These are phyloP conservation scores for Gastrolobium villosum DNA, from an alignment of 306 rosid species.

Conservation along the genomic window DNA sequence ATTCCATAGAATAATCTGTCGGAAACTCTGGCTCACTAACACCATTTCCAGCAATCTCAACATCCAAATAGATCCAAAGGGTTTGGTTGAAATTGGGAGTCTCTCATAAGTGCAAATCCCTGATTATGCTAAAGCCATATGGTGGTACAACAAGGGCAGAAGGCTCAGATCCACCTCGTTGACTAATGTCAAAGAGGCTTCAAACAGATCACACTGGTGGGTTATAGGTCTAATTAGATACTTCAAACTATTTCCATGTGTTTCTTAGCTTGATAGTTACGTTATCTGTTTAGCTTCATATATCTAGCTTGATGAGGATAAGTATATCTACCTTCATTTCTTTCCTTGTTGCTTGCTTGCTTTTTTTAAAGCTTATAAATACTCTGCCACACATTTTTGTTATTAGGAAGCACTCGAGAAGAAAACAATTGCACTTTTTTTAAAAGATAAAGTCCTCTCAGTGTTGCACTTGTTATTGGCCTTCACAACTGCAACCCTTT, in stretches of 20 bases:
- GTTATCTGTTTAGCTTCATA: conserved; percentile 94
- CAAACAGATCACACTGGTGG: conserved; percentile 99
- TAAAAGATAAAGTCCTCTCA: too few species aligned
- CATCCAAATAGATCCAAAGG: conserved; percentile 94
- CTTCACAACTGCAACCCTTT: too few species aligned
- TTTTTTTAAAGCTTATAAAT: too few species aligned
- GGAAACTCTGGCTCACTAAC: conserved; percentile 30
- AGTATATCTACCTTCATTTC: too few species aligned
- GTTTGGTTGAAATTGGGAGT: conserved; percentile 86
- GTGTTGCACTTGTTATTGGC: too few species aligned
- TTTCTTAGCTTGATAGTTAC: conserved; percentile 87
- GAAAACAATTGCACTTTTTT: too few species aligned
- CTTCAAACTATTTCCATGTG: conserved; percentile 53
- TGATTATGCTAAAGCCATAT: conserved; percentile 79
- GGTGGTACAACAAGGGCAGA: conserved; percentile 91
- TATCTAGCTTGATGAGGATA: conserved; percentile 98
- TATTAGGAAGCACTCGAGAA: too few species aligned
- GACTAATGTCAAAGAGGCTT: conserved; percentile 93
- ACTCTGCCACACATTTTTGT: too few species aligned
- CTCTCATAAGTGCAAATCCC: conserved; percentile 82
- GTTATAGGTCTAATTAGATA: conserved; percentile 58
- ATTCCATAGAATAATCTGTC: not conserved
- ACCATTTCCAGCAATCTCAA: conserved; percentile 79
- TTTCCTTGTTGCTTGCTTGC: too few species aligned
- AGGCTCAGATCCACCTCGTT: conserved; percentile 88